These are phyloP conservation scores for Globisporangium alternatum DNA, from an alignment of 352 stramenopile genomes.

Conservation along the genomic window DNA sequence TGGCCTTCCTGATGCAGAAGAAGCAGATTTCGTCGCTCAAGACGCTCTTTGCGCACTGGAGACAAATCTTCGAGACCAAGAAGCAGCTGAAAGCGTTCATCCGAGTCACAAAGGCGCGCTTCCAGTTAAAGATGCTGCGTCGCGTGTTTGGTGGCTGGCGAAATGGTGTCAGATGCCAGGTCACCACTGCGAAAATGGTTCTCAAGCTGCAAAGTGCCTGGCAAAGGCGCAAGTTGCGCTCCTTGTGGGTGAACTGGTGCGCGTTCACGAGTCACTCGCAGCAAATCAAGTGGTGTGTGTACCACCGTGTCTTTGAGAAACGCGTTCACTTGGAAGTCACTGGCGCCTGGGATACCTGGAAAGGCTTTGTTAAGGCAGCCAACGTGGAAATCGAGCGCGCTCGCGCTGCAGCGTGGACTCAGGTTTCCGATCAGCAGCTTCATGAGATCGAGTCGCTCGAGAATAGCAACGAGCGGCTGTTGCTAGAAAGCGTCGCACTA, in stretches of 20 bases:
- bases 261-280: neutral
- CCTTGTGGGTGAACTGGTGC: slow-evolving; percentile 2
- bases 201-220: neutral
- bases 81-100: neutral
- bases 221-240: neutral
- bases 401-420: neutral
- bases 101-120: neutral
- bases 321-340: neutral
- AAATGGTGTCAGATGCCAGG: neutral
- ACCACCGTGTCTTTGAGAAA: slow-evolving; percentile 3
- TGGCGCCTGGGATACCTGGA: slow-evolving; percentile 14
- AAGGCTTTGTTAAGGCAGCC: neutral
- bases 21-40: slow-evolving; percentile 9
- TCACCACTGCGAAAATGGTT: neutral
- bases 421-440: slow-evolving; percentile 11
- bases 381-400: neutral
- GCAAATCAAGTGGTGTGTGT: slow-evolving; percentile 12
- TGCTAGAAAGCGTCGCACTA: slow-evolving; percentile 22
- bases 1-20: slow-evolving; percentile 29
- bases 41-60: slow-evolving; percentile 13
- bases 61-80: neutral
- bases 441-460: slow-evolving; percentile 17
- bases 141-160: slow-evolving; percentile 4
- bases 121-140: neutral
- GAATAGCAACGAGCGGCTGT: slow-evolving; percentile 20